Base-by-base conservation (phyloP, 805 yeast genomes). In the Brettanomyces naardenensis region DNA sequence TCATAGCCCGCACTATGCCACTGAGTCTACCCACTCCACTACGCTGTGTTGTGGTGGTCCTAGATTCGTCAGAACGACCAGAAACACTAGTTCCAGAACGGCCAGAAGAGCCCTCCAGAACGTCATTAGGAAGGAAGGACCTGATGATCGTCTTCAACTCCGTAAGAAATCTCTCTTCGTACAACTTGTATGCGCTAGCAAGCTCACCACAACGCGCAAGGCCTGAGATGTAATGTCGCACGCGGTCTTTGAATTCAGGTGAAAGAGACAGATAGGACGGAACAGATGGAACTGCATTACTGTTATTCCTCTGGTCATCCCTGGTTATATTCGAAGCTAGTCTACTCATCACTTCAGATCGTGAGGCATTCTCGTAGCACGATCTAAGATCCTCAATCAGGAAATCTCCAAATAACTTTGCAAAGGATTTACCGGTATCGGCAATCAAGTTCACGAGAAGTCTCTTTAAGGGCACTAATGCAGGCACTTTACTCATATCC, bases 61-160 rank as follows among this genome's bases (percentile, higher is more conserved):
- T 43, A 1, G 54, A 44, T 15, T 40, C 51, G 30, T 54, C 62
- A 6, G 61, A 54, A n/a, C 53, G 42, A 4, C 50, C 56, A 4
- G 56, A 49, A 3, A 37, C 37, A 23, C 47, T 46, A 17, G 32
- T 29, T 11, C 51, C 49, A 18, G 42, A 36, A 5, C n/a, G 33
- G 20, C 38, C 40, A 6, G 42, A 34, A n/a, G 31, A 37, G 4
- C 39, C 28, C 15, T 53, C 54, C 19, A 44, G 35, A n/a, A 44
- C 41, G 21, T 60, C 75, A 31, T 57, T 66, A 0, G 95, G 95
- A 36, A 88, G 54, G 46, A 74, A 65, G 4, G 61, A 62, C 42
- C 84, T 74, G 28, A 89, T 84, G 13, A 87, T 74, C 11, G 71
- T 68, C 55, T 87, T 87, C 38, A 86, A 67, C 47, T 88, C 95